Evolutionary conservation across 2,329 filamentous ascomycete genomes (phyloP).

Genomic region (Cercospora zeina): DNA sequence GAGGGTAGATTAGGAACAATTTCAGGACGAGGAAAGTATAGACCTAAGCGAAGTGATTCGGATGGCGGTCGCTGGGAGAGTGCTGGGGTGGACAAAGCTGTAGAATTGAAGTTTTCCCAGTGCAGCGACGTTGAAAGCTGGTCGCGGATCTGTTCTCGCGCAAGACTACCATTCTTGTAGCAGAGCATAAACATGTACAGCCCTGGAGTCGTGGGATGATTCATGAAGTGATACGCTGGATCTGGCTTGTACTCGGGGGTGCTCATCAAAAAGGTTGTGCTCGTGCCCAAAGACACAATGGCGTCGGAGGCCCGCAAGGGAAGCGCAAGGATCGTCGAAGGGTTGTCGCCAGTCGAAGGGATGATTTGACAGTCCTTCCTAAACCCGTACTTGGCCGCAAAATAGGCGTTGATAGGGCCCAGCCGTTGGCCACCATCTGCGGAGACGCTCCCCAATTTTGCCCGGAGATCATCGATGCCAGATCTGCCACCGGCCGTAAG

Average conservation of each 20-base stretch:
- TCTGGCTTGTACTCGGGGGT: slow-evolving; percentile 89
- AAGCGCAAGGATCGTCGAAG: slow-evolving; percentile 86
- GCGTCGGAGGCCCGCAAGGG: slow-evolving; percentile 85
- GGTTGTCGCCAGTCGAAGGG: slow-evolving; percentile 94
- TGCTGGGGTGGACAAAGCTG: slow-evolving; percentile 66
- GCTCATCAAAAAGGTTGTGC: slow-evolving; percentile 96
- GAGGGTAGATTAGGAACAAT: slow-evolving; percentile 88
- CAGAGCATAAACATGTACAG: slow-evolving; percentile 99
- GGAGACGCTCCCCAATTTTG: slow-evolving; percentile 77
- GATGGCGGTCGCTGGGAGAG: slow-evolving; percentile 60
- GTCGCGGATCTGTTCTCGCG: slow-evolving; percentile 86
- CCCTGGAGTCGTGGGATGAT: slow-evolving; percentile 85
- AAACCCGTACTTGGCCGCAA: slow-evolving; percentile 76
- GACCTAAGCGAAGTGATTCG: slow-evolving; percentile 71
- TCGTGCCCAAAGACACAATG: slow-evolving; percentile 92
- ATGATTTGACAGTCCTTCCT: slow-evolving; percentile 70
- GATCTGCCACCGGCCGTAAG: slow-evolving; percentile 67
- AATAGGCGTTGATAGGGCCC: slow-evolving; percentile 76
- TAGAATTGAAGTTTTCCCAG: slow-evolving; percentile 80
- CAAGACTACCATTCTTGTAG: slow-evolving; percentile 97
- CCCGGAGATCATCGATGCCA: slow-evolving; percentile 64
- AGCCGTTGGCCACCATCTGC: slow-evolving; percentile 78
- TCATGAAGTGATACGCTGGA: slow-evolving; percentile 94
- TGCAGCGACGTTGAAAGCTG: slow-evolving; percentile 62
- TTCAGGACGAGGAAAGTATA: slow-evolving; percentile 95